Base-by-base conservation (phyloP, 2,329 filamentous ascomycete genomes). In the Paracamarosporium sp. region DNA sequence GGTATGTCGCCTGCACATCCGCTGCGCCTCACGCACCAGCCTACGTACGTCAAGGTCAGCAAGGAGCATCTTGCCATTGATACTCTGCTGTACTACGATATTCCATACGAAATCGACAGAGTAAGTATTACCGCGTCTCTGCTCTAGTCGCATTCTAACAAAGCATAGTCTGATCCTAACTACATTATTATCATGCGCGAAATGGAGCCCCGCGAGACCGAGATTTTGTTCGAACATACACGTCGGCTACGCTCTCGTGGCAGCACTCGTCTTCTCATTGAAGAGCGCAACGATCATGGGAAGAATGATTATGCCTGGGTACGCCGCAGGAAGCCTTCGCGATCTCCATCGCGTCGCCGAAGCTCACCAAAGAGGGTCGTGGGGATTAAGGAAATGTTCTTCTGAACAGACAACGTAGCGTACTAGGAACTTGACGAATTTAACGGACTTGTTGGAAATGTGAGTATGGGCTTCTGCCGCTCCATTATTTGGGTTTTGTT, bases 181-280 rank as follows among this genome's bases (percentile, higher is more conserved):
- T 83, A 79, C 71, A 78, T 82, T 68, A 80, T 83, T 65, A 80
- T 83, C 56, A 73, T 82, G 11, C 78, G 79, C 50, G 81, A 83
- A 59, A 80, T 83, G 76, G 77, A 78, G 61, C 75, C 77, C 46
- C 71, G 74, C 54, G 80, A 82, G 51, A 83, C 80, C 5, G 80
- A 83, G 40, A 73, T 82, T 25, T 69, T 83, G 28, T 83, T 83
- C 62, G 81, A 83, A 63, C 81, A 83, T 60, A 83, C 81, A 13
- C 75, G 76, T 13, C 77, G 80, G 24, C 72, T 82, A 20, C 78
- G 80, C 50, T 66, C 67, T 8, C 61, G 62, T 17, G 72, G 73
- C 25, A 30, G 53, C 27, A 62, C 61, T 28, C 74, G 70, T 33
- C 65, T 82, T 50, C 72, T 82, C 53, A 77, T 82, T 47, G 79